Evolutionary conservation across 257 asterid species (phyloP).

Genomic region (Fraxinus pennsylvanica): DNA sequence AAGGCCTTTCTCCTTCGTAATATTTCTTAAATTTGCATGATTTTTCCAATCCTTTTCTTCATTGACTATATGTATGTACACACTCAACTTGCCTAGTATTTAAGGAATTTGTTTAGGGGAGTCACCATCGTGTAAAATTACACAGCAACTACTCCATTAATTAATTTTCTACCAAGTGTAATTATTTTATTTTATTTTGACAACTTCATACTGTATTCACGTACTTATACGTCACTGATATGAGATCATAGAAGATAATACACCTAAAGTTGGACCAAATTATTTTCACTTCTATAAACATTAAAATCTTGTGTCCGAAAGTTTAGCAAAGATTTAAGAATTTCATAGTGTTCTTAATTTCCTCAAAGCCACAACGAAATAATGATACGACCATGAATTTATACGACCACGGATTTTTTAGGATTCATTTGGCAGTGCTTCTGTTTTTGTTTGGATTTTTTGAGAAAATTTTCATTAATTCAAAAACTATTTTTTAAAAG

Average conservation of each 20-base stretch:
- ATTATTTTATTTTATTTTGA: neutral
- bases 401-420: too few species aligned
- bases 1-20: neutral
- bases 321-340: too few species aligned
- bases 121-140: neutral
- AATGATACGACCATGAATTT: too few species aligned
- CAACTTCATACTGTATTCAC: neutral
- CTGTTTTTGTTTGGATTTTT: too few species aligned
- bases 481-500: too few species aligned
- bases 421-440: too few species aligned
- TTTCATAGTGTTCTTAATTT: too few species aligned
- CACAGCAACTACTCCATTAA: neutral
- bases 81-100: neutral
- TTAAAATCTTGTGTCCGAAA: too few species aligned
- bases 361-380: too few species aligned
- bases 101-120: neutral
- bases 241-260: neutral
- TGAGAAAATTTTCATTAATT: too few species aligned
- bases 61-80: neutral
- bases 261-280: neutral
- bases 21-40: neutral
- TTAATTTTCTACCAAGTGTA: neutral
- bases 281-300: neutral
- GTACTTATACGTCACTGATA: neutral
- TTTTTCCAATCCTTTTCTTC: neutral